phyloP scores from a whole-genome alignment of 257 asterid species.

The Salvia splendens region DNA sequence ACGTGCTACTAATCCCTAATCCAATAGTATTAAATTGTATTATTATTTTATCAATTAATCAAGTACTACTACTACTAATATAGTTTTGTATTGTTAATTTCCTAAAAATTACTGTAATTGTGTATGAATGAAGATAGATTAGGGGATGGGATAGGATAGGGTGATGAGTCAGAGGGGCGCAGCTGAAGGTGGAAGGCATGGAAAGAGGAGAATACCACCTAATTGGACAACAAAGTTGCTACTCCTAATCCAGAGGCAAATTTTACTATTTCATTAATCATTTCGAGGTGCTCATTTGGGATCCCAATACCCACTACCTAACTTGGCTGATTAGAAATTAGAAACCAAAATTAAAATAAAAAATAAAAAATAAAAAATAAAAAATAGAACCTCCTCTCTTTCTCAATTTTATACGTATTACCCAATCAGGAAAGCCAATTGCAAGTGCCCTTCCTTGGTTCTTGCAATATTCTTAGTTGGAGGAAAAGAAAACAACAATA shows the following conservation, averaged over 20 bases:
- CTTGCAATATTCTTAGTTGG: slow-evolving; percentile 10
- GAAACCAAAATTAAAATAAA: too few relatives aligned
- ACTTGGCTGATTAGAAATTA: slow-evolving; percentile 17
- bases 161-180: background rate
- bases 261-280: slow-evolving; percentile 33
- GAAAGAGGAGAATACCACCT: slow-evolving; percentile 44
- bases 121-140: too few relatives aligned
- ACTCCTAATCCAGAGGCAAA: slow-evolving; percentile 41
- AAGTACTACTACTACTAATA: too few relatives aligned
- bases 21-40: too few relatives aligned
- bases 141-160: background rate
- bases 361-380: too few relatives aligned
- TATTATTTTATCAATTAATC: too few relatives aligned
- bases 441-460: slow-evolving; percentile 21
- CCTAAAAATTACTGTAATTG: too few relatives aligned
- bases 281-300: slow-evolving; percentile 46
- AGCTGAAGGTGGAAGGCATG: slow-evolving; percentile 1
- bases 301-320: slow-evolving; percentile 33
- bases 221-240: slow-evolving; percentile 44
- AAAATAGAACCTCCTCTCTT: background rate
- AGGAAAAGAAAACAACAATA: background rate
- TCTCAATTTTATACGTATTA: slow-evolving; percentile 1
- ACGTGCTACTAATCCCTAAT: too few relatives aligned
- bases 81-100: too few relatives aligned
- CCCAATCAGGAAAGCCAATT: slow-evolving; percentile 38